Base-by-base conservation (phyloP, 2,329 filamentous ascomycete genomes). In the Canariomyces notabilis region DNA sequence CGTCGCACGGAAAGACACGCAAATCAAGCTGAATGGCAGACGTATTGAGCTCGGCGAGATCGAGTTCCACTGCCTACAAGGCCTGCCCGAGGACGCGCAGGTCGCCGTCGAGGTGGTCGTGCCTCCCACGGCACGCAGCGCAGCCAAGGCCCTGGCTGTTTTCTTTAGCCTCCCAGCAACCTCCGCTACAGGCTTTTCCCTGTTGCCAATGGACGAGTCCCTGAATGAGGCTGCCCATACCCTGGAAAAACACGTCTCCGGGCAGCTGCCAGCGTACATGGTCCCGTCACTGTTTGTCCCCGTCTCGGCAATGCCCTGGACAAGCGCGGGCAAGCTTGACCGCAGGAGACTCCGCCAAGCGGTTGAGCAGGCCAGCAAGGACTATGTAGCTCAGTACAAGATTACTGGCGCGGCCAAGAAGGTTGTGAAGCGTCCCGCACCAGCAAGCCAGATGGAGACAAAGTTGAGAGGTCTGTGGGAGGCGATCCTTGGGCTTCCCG, bases 11-110 rank as follows among this genome's bases (percentile, higher is more conserved):
- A 82, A 82, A 54, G 83, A 86, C 55, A 76, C 76, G 4, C 83
- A 87, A 59, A 76, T 87, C 42, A 87, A 87, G 63, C 65, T 87
- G 8, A 74, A 79, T 15, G 86, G 85, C 20, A 82, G 79, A 53
- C 69, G 82, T 44, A 75, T 84, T 42, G 85, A 82, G 63, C 68
- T 82, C 16, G 69, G 71, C 1, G 74, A 77, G 53, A 73, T 77
- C n/a, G 74, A 76, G 53, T 69, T 72, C 45, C 68, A 76, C 49
- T 67, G 76, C 46, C 63, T 65, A 11, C 61, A 64, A n/a, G 67
- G 66, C 15, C 61, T 77, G 8, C 70, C 71, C 0, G 54, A 63
- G 0, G 67, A 67, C 2, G 65, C 69, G 18, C 68, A 67, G 34
- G 67, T 74, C 3, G 71, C 67, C 0, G 70, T 71, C 4, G 57